Percentiles rank a stretch among this genome's conserved stretches.
Evolutionary conservation across 495 filamentous ascomycete species (phyloP).

Genomic region (Tuber magnatum): DNA sequence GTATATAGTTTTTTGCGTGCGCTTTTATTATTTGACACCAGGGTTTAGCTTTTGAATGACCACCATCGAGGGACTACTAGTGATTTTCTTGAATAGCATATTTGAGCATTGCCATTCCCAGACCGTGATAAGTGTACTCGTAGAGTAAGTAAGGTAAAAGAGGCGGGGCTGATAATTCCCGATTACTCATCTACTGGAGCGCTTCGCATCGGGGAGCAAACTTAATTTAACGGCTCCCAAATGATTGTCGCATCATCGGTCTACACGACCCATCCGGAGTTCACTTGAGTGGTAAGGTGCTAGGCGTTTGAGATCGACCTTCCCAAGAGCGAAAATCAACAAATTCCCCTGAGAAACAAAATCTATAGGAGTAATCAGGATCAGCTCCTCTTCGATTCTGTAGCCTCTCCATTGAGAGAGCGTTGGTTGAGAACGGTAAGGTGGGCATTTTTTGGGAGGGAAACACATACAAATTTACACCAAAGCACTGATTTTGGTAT

Average conservation of each 20-base stretch:
- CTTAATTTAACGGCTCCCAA: neutral
- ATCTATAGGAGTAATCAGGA: too few relatives aligned
- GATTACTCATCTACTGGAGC: neutral
- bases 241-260: neutral
- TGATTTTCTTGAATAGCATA: neutral
- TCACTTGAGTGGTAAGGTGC: too few relatives aligned
- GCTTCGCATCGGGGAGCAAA: neutral
- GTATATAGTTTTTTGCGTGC: neutral
- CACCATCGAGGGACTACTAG: neutral
- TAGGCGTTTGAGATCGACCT: too few relatives aligned
- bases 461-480: too few relatives aligned
- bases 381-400: too few relatives aligned
- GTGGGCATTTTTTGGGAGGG: too few relatives aligned
- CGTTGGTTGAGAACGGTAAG: too few relatives aligned
- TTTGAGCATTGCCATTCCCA: neutral
- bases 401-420: too few relatives aligned
- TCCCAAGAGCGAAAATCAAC: too few relatives aligned
- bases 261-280: too few relatives aligned
- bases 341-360: too few relatives aligned
- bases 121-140: neutral
- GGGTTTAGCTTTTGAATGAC: neutral
- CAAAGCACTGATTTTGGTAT: too few relatives aligned
- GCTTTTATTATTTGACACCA: neutral
- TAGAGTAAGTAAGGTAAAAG: neutral
- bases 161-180: neutral